Evolutionary conservation across 2,329 filamentous ascomycete genomes (phyloP), one percentile per base, ranked within the genome.

Genomic region (Diaporthe sp.): DNA sequence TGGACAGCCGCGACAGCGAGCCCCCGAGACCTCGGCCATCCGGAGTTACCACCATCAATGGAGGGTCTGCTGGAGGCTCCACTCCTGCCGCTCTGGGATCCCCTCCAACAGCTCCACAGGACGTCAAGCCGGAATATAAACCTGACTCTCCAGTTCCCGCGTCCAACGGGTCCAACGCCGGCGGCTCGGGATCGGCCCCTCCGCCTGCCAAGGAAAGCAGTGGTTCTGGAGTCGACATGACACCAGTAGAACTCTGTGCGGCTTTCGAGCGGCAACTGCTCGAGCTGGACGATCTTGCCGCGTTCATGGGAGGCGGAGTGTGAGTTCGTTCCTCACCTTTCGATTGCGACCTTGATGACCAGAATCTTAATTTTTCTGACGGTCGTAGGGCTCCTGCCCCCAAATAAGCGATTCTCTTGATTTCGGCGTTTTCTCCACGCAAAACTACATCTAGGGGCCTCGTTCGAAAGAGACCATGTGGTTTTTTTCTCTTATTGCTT

Each of bases 301-400:
- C 89, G 3, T 91, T 91, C 71, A 91, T 91, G 89, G 89, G 89
- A 27, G 89, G 89, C 27, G 89, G 89, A 75, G 89, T 91, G 76
- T 91, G 79, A 82, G 79, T 80, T 56, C 65, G 42, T 63, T 56
- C 73, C 32, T 65, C 53, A 50, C 53, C 58, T 65, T 74, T 47
- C 58, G 50, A 35, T 61, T 58, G 68, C 74, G 44, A 58, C 51
- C 74, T 63, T 63, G 61, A 61, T 63, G 30, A 71, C 37, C 42
- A 56, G 72, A 27, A 35, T 25, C 44, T 73, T 50, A 53, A 47
- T 71, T 56, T 73, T 73, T 71, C 72, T 74, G 74, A 73, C 72
- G 65, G 65, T 61, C 72, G 72, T 61, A 73, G 72, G 72, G 72
- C 72, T 53, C 72, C 72, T 61, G 72, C 72, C 65, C 72, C 72